phyloP scores from a whole-genome alignment of 768 basidiomycete species.

The Mycena vitilis region DNA sequence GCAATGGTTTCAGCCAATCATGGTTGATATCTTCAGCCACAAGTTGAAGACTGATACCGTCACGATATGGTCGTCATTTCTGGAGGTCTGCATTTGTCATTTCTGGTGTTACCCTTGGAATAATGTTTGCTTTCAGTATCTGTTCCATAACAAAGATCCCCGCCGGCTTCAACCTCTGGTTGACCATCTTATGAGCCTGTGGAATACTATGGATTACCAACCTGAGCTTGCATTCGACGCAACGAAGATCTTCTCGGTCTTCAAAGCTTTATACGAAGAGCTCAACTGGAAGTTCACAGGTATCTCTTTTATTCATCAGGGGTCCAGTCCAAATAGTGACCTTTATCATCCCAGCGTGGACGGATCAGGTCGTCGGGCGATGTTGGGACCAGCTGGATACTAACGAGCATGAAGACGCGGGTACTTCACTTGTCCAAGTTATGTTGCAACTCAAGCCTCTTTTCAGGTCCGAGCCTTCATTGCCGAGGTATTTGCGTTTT shows the following conservation, averaged over 20 bases:
- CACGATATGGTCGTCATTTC: slow-evolving; percentile 80
- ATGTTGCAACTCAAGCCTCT: slow-evolving; percentile 14
- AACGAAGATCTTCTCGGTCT: slow-evolving; percentile 74
- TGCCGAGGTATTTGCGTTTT: slow-evolving; percentile 77
- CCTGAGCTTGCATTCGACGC: slow-evolving; percentile 87
- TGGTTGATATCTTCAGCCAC: slow-evolving; percentile 72
- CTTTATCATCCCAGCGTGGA: slow-evolving; percentile 63
- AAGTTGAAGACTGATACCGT: slow-evolving; percentile 88
- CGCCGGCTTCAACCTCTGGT: slow-evolving; percentile 84
- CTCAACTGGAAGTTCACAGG: slow-evolving; percentile 80
- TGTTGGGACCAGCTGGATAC: slow-evolving; percentile 75
- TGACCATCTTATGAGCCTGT: slow-evolving; percentile 75
- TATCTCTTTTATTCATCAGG: not conserved
- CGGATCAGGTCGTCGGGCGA: slow-evolving; percentile 70
- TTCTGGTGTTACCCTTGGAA: not conserved
- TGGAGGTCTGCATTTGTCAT: slow-evolving; percentile 62
- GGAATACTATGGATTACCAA: slow-evolving; percentile 78
- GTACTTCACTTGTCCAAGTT: slow-evolving; percentile 34
- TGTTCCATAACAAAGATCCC: slow-evolving; percentile 85
- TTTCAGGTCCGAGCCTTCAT: slow-evolving; percentile 78
- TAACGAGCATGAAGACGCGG: slow-evolving; percentile 84
- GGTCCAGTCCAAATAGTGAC: not conserved
- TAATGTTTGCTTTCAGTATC: slow-evolving; percentile 60
- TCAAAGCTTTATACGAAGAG: slow-evolving; percentile 77
- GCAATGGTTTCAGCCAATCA: slow-evolving; percentile 81